Base-by-base conservation (phyloP, 148 eudicot species). In the Linanthus parryae region DNA sequence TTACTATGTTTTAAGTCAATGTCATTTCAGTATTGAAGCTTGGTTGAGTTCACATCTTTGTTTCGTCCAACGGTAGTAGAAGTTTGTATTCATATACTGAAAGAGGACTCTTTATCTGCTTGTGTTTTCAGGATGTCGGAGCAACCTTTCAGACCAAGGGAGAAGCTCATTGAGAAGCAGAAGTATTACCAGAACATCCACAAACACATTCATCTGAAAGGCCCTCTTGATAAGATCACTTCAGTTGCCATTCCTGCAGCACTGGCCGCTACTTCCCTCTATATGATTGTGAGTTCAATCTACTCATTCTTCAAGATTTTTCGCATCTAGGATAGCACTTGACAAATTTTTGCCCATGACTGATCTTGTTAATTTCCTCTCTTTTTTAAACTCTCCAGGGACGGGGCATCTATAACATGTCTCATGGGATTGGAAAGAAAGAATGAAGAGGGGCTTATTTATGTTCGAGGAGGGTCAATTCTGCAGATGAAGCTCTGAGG, bases 371-470 rank as follows among this genome's bases (percentile, higher is more conserved):
- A n/a, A n/a, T n/a, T n/a, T n/a, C n/a, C n/a, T n/a, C n/a, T n/a
- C n/a, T n/a, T n/a, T n/a, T n/a, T n/a, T 33, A 40, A 11, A n/a
- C n/a, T n/a, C n/a, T 59, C 19, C 79, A 85, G 97, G 90, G 70
- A 9, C 76, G 56, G 58, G 95, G 90, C 42, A 77, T 85, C 75
- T 85, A 82, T 57, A 89, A 89, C 56, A 82, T 89, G 97, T 89
- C 95, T 52, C 90, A 85, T 66, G 95, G 95, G 37, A 77, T 85
- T 22, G 94, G 95, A 50, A 89, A 89, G 90, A 82, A 79, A 73
- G 87, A 85, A 82, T 82, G 83, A 85, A 29, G 9, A 31, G 65
- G 24, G 26, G 26, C 19, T 22, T n/a, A n/a, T n/a, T n/a, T 40
- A n/a, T 52, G 52, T 27, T 33, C 25, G 10, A 31, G 0, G 28